A percentile compares a stretch with the other conserved stretches of the same genome.
phyloP scores from a whole-genome alignment of 495 filamentous ascomycete species.

The Cryomyces minteri region DNA sequence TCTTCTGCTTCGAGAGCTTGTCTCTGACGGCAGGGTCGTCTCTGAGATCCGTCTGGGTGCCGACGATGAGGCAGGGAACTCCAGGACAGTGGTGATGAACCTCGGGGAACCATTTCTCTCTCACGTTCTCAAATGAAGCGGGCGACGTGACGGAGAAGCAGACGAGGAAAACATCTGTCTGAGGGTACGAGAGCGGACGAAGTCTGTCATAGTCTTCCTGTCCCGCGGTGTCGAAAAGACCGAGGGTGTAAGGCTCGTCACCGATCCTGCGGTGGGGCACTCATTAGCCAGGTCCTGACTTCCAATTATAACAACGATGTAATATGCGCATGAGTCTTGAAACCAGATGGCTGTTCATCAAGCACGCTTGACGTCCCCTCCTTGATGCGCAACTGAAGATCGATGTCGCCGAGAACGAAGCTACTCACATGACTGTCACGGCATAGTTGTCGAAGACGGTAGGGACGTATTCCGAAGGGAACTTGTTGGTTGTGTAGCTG shows the following conservation, averaged over 20 bases:
- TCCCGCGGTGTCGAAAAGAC: constrained; percentile 94
- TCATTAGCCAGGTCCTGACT: background rate
- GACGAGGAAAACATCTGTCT: constrained; percentile 97
- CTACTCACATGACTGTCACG: constrained; percentile 91
- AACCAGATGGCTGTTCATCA: no score
- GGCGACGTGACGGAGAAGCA: constrained; percentile 98
- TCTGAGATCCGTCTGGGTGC: constrained; percentile 90
- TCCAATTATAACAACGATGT: no score
- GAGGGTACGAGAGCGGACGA: constrained; percentile 88
- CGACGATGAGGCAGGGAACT: constrained; percentile 93
- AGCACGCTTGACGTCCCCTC: no score
- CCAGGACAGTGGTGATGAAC: constrained; percentile 97
- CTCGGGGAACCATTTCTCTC: constrained; percentile 98
- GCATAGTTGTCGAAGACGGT: constrained; percentile 99
- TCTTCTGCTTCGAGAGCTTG: constrained; percentile 88
- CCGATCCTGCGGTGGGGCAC: constrained; percentile 54
- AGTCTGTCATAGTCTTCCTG: constrained; percentile 99
- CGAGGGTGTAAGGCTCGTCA: constrained; percentile 94
- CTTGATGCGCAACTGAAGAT: no score
- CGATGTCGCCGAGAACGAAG: background rate
- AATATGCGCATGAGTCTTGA: no score
- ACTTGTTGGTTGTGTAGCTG: constrained; percentile 99
- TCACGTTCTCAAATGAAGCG: constrained; percentile 97
- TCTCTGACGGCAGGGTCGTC: constrained; percentile 78
- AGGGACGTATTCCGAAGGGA: constrained; percentile 97